phyloP scores from a whole-genome alignment of 1,139 yeast genomes.

The Saccharomyces hybrid region DNA sequence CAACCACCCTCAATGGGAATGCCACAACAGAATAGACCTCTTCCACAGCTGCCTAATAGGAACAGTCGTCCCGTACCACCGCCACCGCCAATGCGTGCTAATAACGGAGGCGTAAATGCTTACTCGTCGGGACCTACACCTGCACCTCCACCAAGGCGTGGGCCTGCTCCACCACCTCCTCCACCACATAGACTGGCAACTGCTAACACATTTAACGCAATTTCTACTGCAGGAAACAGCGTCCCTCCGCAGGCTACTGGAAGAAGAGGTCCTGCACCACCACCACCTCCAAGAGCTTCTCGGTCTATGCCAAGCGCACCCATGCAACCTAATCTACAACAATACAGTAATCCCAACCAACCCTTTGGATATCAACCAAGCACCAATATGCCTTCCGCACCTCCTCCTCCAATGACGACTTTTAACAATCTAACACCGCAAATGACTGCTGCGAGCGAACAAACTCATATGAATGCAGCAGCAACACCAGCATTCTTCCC shows the following conservation, averaged over 20 bases:
- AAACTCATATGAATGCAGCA: too few relatives aligned
- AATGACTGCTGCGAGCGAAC: slow-evolving; percentile 19
- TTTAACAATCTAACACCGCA: slow-evolving; percentile 13
- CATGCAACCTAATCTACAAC: background rate
- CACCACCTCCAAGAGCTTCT: slow-evolving; percentile 20
- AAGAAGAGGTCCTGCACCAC: slow-evolving; percentile 18
- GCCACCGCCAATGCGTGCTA: slow-evolving; percentile 35
- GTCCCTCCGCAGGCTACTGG: slow-evolving; percentile 8
- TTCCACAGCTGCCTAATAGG: slow-evolving; percentile 20
- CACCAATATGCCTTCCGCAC: slow-evolving; percentile 12
- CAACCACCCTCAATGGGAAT: slow-evolving; percentile 16
- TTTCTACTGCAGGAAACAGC: background rate
- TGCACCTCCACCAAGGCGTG: slow-evolving; percentile 32
- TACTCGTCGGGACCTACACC: slow-evolving; percentile 19
- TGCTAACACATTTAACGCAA: background rate
- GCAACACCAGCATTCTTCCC: slow-evolving; percentile 20
- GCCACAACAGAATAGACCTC: slow-evolving; percentile 7
- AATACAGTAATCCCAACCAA: slow-evolving; percentile 8
- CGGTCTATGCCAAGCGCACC: slow-evolving; percentile 15
- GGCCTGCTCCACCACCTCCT: slow-evolving; percentile 25
- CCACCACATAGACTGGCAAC: slow-evolving; percentile 13
- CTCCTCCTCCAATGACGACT: slow-evolving; percentile 23
- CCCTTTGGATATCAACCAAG: slow-evolving; percentile 1
- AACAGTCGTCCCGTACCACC: slow-evolving; percentile 33
- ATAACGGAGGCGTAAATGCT: slow-evolving; percentile 19